Percentiles rank a stretch among this genome's conserved stretches.
phyloP scores from a whole-genome alignment of 1,139 yeast genomes.

The Magnusiomyces clavatus region DNA sequence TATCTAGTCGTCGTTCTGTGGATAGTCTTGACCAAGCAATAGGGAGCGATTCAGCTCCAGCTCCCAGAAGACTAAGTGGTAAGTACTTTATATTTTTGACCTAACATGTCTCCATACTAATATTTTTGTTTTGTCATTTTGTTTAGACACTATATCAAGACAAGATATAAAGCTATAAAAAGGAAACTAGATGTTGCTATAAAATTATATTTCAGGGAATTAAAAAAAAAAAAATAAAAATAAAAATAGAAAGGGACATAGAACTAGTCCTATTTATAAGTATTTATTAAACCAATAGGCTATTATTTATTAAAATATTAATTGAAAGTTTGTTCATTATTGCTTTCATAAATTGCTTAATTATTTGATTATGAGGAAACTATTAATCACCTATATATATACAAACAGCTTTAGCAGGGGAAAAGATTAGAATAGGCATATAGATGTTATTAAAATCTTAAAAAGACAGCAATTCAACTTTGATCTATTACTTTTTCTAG shows the following conservation, averaged over 20 bases:
- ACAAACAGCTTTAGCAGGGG: background rate
- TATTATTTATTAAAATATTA: background rate
- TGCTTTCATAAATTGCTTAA: background rate
- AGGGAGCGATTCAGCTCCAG: too few species aligned
- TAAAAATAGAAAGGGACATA: background rate
- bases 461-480: background rate
- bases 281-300: background rate
- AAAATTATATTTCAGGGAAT: too few species aligned
- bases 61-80: constrained; percentile 2
- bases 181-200: too few species aligned
- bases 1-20: too few species aligned
- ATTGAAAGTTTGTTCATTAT: background rate
- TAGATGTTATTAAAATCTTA: background rate
- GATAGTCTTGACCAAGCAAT: too few species aligned
- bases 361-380: background rate
- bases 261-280: background rate
- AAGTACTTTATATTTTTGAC: background rate
- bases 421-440: background rate
- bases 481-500: background rate
- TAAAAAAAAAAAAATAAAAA: background rate
- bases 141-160: constrained; percentile 2
- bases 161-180: constrained; percentile 1
- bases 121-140: background rate
- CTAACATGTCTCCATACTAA: background rate
- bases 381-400: background rate